Percentiles rank a stretch among this genome's conserved stretches.
Evolutionary conservation across 1,284 basidiomycete genomes (phyloP).

Genomic region (Moesziomyces sp.): DNA sequence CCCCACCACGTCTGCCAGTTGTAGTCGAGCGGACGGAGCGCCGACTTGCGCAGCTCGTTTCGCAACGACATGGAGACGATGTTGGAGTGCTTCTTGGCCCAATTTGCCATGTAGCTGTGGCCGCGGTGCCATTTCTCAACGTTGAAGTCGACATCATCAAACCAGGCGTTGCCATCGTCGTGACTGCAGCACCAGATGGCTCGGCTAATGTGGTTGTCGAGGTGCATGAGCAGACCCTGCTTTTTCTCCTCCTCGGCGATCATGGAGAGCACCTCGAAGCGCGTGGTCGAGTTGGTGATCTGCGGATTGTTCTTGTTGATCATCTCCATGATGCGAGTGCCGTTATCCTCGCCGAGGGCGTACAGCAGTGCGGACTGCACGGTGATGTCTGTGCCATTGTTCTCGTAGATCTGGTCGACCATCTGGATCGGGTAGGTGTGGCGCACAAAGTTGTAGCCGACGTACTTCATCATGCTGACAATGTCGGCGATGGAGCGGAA

Average conservation of each 20-base stretch:
- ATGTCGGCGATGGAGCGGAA: constrained; percentile 30
- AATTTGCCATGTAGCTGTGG: constrained; percentile 44
- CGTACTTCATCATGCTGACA: constrained; percentile 32
- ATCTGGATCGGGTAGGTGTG: constrained; percentile 45
- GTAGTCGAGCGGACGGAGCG: constrained; percentile 24
- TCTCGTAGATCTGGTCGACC: constrained; percentile 51
- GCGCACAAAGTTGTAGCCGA: constrained; percentile 47
- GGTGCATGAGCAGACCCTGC: constrained; percentile 41
- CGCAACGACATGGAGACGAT: constrained; percentile 43
- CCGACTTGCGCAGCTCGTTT: constrained; percentile 42
- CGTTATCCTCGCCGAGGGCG: constrained; percentile 30
- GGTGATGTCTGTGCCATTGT: constrained; percentile 30
- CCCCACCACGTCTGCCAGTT: constrained; percentile 46
- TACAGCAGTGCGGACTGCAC: constrained; percentile 20
- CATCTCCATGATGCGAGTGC: constrained; percentile 34
- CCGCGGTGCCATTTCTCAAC: constrained; percentile 38
- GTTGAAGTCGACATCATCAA: constrained; percentile 33
- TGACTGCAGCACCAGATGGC: constrained; percentile 46
- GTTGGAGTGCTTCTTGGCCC: constrained; percentile 45
- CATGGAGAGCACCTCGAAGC: constrained; percentile 24
- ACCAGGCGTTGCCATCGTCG: constrained; percentile 48
- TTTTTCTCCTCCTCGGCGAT: constrained; percentile 38
- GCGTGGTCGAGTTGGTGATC: constrained; percentile 32
- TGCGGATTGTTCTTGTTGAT: constrained; percentile 33
- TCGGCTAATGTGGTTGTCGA: constrained; percentile 42